Evolutionary conservation across 129 eudicot species (phyloP).

Genomic region (Ambrosia trifida): DNA sequence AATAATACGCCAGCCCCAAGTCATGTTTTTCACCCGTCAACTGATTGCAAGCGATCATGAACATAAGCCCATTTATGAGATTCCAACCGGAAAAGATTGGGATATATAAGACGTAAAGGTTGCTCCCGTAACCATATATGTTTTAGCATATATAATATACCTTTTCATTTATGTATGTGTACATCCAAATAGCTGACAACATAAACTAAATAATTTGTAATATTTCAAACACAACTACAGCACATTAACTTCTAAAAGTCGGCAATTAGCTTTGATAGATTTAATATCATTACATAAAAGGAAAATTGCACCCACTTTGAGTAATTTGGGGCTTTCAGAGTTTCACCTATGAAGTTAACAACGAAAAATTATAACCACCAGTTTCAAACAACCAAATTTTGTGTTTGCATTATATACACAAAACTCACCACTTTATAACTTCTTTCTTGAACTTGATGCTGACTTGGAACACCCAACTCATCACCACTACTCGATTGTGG

Average conservation of each 20-base stretch:
- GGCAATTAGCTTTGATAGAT: constrained; percentile 12
- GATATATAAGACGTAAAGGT: too few species aligned
- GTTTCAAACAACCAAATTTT: constrained; percentile 19
- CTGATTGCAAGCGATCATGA: too few species aligned
- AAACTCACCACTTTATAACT: constrained; percentile 26
- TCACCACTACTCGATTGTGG: constrained; percentile 50
- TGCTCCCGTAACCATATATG: too few species aligned
- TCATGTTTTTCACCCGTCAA: too few species aligned
- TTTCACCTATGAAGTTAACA: constrained; percentile 21
- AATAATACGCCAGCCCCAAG: too few species aligned
- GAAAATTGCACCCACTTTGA: constrained; percentile 22
- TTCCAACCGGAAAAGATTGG: too few species aligned
- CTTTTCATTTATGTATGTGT: too few species aligned
- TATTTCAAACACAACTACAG: constrained; percentile 9
- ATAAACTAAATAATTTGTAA: neutral
- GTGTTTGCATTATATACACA: constrained; percentile 25
- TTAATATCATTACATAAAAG: constrained; percentile 8
- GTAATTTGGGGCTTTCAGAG: constrained; percentile 22
- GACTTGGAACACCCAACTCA: constrained; percentile 54
- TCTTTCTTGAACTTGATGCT: constrained; percentile 46
- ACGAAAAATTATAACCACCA: constrained; percentile 20
- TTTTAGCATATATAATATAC: too few species aligned
- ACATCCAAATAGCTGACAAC: too few species aligned
- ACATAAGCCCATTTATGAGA: too few species aligned
- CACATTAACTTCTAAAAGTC: constrained; percentile 14